These are phyloP conservation scores for Solanum chaucha DNA, from an alignment of 257 asterid genomes.

Conservation along the genomic window DNA sequence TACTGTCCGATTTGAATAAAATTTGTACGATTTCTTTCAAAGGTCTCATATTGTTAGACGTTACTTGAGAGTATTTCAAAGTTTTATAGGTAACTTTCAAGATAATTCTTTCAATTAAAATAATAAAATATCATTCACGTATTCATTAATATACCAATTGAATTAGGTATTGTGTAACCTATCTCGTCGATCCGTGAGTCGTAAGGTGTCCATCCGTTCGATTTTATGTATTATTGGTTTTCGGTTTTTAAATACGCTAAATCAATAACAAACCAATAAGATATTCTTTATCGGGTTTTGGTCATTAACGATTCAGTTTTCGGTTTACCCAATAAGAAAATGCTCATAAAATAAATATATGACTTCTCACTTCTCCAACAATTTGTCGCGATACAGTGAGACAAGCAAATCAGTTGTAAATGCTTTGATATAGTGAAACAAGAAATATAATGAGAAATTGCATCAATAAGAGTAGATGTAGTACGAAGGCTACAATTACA, in stretches of 20 bases:
- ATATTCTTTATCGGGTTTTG: no score
- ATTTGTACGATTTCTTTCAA: not conserved
- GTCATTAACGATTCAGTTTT: no score
- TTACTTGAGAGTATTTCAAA: not conserved
- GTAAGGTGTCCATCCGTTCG: no score
- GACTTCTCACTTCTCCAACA: not conserved
- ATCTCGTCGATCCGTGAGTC: not conserved
- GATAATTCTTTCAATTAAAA: not conserved
- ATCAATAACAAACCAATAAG: no score
- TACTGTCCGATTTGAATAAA: not conserved
- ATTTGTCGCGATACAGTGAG: not conserved
- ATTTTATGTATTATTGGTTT: no score
- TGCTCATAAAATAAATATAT: not conserved
- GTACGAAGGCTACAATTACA: no score
- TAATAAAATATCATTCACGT: not conserved
- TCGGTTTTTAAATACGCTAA: no score
- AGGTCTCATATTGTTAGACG: not conserved
- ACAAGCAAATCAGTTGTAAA: no score
- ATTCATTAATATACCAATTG: not conserved
- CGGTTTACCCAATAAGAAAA: no score
- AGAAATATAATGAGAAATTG: no score
- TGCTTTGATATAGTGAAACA: no score
- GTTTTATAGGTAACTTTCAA: not conserved
- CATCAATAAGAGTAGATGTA: no score
- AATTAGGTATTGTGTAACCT: not conserved